Evolutionary conservation across 2,329 filamentous ascomycete genomes (phyloP).

Genomic region (Trichoderma sp.): DNA sequence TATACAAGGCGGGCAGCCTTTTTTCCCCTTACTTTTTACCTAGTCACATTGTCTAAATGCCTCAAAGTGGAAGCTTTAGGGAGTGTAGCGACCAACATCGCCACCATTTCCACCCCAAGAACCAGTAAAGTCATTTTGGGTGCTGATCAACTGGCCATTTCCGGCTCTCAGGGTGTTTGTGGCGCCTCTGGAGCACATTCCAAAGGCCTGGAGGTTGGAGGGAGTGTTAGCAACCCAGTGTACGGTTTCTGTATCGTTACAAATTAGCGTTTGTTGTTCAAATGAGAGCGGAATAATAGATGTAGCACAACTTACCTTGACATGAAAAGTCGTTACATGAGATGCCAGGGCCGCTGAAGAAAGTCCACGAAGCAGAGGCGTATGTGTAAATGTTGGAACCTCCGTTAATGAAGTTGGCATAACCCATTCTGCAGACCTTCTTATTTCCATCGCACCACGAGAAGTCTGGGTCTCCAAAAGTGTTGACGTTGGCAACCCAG

Average conservation of each 20-base stretch:
- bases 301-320: constrained; percentile 37
- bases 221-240: constrained; percentile 47
- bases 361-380: constrained; percentile 49
- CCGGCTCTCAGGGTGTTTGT: constrained; percentile 42
- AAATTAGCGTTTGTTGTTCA: constrained; percentile 9
- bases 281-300: neutral
- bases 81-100: constrained; percentile 45
- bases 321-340: constrained; percentile 44
- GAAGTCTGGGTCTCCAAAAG: constrained; percentile 50
- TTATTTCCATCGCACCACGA: constrained; percentile 44
- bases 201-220: constrained; percentile 46
- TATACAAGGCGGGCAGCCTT: neutral
- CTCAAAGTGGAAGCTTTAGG: constrained; percentile 3
- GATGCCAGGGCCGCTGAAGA: constrained; percentile 46
- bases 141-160: constrained; percentile 41
- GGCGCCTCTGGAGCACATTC: constrained; percentile 48
- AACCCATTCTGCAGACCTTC: constrained; percentile 49
- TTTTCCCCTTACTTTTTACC: neutral
- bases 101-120: constrained; percentile 42
- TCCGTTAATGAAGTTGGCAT: constrained; percentile 48
- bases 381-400: constrained; percentile 48
- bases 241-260: constrained; percentile 35
- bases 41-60: neutral
- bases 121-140: constrained; percentile 42
- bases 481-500: constrained; percentile 43